Evolutionary conservation across 805 yeast species (phyloP), one percentile per base, ranked within the genome.

Genomic region (Ogataea thermomethanolica): DNA sequence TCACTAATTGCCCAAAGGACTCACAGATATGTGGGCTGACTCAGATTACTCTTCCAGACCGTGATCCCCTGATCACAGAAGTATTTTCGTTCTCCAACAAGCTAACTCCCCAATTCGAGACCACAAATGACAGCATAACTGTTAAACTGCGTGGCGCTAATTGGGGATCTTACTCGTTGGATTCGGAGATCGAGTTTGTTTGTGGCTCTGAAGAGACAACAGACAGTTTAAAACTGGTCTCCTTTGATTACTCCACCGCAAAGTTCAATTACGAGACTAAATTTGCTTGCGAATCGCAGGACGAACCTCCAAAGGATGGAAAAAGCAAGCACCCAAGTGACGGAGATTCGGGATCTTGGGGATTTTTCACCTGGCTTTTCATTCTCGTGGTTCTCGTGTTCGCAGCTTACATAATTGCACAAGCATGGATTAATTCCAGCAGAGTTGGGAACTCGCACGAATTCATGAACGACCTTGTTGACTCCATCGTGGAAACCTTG

Each of bases 301-400:
- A 45, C 17, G 57, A 62, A 25, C 61, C 62, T 25, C 61, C 61
- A 28, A 54, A 58, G 8, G 53, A 48, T 27, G 47, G 54, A 15
- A 50, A 60, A 11, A 51, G 50, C 3, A 55, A 60, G 35, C 59
- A 59, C 23, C 51, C 56, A 22, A 41, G 45, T 14, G 42, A 50
- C 4, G 64, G 59, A n/a, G 61, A 60, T 29, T 68, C 78, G 9
- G 35, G 64, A 54, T 78, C 81, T 43, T 79, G 91, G 81, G 93
- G 95, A 38, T 77, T 90, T 73, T 77, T 90, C 58, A 76, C 89
- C 2, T 86, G 91, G 81, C 55, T 88, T 8, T 86, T 90, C 56
- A 80, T 90, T 50, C 64, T 89, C 44, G 62, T 81, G 49, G 85
- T 86, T 12, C 62, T 91, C 25, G 74, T 75, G 33, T 71, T 84